phyloP scores from a whole-genome alignment of 1,284 basidiomycete species.

The Heliocybe sulcata region DNA sequence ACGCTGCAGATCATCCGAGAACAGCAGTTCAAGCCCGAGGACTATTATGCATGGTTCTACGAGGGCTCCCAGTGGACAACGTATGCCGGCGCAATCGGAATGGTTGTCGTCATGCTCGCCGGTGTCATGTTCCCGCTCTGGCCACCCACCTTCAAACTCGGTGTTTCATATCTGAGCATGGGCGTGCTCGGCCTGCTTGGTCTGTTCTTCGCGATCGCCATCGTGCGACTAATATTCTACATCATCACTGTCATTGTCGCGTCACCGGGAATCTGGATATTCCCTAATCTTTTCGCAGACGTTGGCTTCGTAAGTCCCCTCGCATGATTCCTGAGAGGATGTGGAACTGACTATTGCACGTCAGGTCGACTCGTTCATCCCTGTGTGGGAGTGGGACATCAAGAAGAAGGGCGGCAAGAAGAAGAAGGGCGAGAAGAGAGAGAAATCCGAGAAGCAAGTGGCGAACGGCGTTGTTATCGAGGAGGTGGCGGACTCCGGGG shows the following conservation, averaged over 20 bases:
- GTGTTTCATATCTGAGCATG: slow-evolving; percentile 94
- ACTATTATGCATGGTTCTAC: slow-evolving; percentile 96
- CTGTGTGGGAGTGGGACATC: slow-evolving; percentile 95
- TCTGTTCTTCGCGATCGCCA: slow-evolving; percentile 87
- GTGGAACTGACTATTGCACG: not conserved
- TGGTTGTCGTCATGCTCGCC: slow-evolving; percentile 92
- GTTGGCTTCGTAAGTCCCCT: slow-evolving; percentile 89
- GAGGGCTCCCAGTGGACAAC: slow-evolving; percentile 92
- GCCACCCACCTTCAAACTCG: slow-evolving; percentile 90
- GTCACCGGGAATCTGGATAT: slow-evolving; percentile 97
- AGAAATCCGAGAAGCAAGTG: slow-evolving; percentile 20
- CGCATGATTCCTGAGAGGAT: not conserved
- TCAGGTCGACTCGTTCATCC: slow-evolving; percentile 96
- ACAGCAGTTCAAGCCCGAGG: slow-evolving; percentile 74
- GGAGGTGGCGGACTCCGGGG: slow-evolving; percentile 45
- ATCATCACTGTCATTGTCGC: slow-evolving; percentile 84
- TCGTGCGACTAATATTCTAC: slow-evolving; percentile 92
- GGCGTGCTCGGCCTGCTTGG: slow-evolving; percentile 86
- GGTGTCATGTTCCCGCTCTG: slow-evolving; percentile 99
- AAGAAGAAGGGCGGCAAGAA: slow-evolving; percentile 82
- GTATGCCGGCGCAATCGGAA: slow-evolving; percentile 85
- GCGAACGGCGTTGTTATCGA: slow-evolving; percentile 42
- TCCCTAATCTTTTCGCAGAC: slow-evolving; percentile 97
- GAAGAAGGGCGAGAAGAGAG: slow-evolving; percentile 39
- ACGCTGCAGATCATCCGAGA: slow-evolving; percentile 74